Evolutionary conservation across 108 stramenopile genomes (phyloP), one percentile per base, ranked within the genome.

Genomic region (Cafeteria roenbergensis): DNA sequence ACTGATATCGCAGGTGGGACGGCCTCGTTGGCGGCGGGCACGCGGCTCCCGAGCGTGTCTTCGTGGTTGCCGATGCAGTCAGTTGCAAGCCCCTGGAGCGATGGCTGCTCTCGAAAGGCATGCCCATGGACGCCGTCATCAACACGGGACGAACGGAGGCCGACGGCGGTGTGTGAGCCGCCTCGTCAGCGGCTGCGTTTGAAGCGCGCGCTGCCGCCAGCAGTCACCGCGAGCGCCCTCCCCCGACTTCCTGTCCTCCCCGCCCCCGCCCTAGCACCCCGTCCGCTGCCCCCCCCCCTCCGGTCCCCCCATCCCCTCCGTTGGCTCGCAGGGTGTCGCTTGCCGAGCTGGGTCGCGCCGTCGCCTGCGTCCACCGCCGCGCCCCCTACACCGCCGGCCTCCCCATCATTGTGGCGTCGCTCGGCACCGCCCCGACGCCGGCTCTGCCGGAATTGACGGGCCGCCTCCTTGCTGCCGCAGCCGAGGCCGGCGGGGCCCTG

Each of bases 1-100:
- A n/a, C n/a, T n/a, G n/a, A n/a, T n/a, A n/a, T n/a, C n/a, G n/a
- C n/a, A n/a, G n/a, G n/a, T n/a, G n/a, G n/a, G n/a, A n/a, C n/a
- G n/a, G n/a, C n/a, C n/a, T n/a, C n/a, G n/a, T n/a, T n/a, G n/a
- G n/a, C n/a, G n/a, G n/a, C n/a, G n/a, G n/a, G n/a, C n/a, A n/a
- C n/a, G n/a, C n/a, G n/a, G n/a, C n/a, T n/a, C n/a, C n/a, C n/a
- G 42, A 61, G 34, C 34, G 4, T 34, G 63, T 64, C 17, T 71
- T 57, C 57, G 32, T 71, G 0, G 64, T 71, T 2, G 51, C 62
- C 31, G 62, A 71, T 42, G 65, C 64, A 1, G 37, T 28, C 24
- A 8, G 33, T 14, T 71, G 53, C 56, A 66, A 65, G 57, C 54
- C 29, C 9, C 57, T 71, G 20, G 65, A 65, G 64, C 70, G 65